Conservation (phyloP, 2,329 filamentous ascomycete genomes). For the Plenodomus lindquistii region DNA sequence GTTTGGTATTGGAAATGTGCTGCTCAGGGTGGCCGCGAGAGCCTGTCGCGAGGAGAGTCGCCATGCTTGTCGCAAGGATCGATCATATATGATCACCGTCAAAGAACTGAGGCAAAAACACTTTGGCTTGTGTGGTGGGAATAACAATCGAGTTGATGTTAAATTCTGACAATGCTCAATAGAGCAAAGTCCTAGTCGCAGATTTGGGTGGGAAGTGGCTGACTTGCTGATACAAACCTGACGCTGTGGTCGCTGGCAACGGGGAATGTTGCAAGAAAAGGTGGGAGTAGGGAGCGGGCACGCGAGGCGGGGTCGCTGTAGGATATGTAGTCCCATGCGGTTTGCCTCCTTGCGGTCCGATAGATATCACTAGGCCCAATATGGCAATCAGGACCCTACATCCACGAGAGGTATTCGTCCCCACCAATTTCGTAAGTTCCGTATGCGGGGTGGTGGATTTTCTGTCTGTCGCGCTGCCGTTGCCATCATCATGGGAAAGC, state of each 20-base stretch:
- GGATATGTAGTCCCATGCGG: conserved; percentile 22
- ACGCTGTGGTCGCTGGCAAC: background rate
- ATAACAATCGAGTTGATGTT: background rate
- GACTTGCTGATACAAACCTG: conserved; percentile 1
- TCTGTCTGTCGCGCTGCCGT: conserved; percentile 12
- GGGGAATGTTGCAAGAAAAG: conserved; percentile 1
- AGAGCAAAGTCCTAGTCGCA: background rate
- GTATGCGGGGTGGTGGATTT: conserved; percentile 26
- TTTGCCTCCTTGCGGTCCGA: conserved; percentile 8
- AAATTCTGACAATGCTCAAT: conserved; percentile 3
- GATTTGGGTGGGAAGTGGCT: background rate
- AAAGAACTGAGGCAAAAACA: background rate
- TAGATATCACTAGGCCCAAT: conserved; percentile 22
- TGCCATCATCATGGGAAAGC: conserved; percentile 20
- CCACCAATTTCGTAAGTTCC: conserved; percentile 32
- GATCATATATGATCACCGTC: background rate
- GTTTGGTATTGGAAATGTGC: conserved; percentile 8
- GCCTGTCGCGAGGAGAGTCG: background rate
- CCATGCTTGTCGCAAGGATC: background rate
- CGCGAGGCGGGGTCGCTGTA: conserved; percentile 30
- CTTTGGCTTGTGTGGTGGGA: background rate
- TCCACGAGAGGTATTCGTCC: conserved; percentile 25
- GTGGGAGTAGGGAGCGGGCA: conserved; percentile 10
- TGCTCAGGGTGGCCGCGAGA: background rate
- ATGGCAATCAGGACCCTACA: conserved; percentile 33